phyloP scores from a whole-genome alignment of 2,329 filamentous ascomycete species.

The Coleophoma crateriformis region DNA sequence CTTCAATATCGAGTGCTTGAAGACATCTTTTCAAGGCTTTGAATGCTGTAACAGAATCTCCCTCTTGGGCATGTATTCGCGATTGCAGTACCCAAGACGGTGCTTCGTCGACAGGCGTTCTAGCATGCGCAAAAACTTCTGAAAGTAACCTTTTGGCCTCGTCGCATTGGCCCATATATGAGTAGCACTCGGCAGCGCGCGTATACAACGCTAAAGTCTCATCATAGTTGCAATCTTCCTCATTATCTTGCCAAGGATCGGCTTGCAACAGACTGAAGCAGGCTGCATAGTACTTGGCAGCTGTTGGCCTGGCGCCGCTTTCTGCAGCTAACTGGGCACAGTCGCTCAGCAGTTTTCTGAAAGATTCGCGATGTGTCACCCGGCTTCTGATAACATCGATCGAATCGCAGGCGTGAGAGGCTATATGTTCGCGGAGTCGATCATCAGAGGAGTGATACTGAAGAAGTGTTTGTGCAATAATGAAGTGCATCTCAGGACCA shows the following conservation, averaged over 20 bases:
- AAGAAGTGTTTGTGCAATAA: conserved; percentile 76
- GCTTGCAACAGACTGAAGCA: conserved; percentile 76
- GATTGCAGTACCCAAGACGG: conserved; percentile 80
- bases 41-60: conserved; percentile 66
- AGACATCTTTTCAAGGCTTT: conserved; percentile 66
- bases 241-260: conserved; percentile 66
- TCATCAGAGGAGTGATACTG: conserved; percentile 61
- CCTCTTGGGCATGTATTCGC: conserved; percentile 69
- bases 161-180: conserved; percentile 68
- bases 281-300: conserved; percentile 73
- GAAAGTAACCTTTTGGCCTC: conserved; percentile 64
- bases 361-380: conserved; percentile 56
- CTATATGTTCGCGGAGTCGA: conserved; percentile 64
- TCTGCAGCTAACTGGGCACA: conserved; percentile 75
- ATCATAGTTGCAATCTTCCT: conserved; percentile 72
- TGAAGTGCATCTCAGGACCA: conserved; percentile 79
- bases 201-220: conserved; percentile 80
- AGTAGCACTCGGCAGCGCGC: conserved; percentile 75
- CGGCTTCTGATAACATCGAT: conserved; percentile 67
- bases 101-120: conserved; percentile 71
- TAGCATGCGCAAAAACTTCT: conserved; percentile 65
- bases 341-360: conserved; percentile 66
- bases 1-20: conserved; percentile 58
- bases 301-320: conserved; percentile 76
- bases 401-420: conserved; percentile 76